A percentile compares a stretch with the other conserved stretches of the same genome.
Evolutionary conservation across 768 basidiomycete genomes (phyloP).

Genomic region (Symmetrospora coprosmae): DNA sequence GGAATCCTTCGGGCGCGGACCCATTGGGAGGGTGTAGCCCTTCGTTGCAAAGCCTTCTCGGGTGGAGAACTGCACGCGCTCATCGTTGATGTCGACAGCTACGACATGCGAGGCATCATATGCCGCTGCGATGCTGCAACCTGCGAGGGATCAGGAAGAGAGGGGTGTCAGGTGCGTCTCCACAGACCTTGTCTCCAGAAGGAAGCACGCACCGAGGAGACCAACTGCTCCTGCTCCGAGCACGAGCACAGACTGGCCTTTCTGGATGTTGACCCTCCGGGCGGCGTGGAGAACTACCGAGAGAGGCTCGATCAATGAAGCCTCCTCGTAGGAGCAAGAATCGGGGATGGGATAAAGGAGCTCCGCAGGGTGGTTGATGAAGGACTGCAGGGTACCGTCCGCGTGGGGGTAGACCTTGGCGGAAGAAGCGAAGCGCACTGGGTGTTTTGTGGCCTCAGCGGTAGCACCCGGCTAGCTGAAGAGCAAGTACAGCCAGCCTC

Average conservation of each 20-base stretch:
- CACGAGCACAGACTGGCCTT: slow-evolving; percentile 62
- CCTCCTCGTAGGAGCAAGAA: slow-evolving; percentile 58
- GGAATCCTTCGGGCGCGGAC: slow-evolving; percentile 33
- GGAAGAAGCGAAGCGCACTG: slow-evolving; percentile 69
- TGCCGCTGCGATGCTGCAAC: slow-evolving; percentile 37
- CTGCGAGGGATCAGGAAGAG: slow-evolving; percentile 46
- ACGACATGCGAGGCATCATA: slow-evolving; percentile 57
- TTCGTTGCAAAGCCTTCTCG: slow-evolving; percentile 60
- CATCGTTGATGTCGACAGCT: slow-evolving; percentile 70
- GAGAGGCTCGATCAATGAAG: slow-evolving; percentile 82
- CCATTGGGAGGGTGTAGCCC: slow-evolving; percentile 51
- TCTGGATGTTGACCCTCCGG: slow-evolving; percentile 40
- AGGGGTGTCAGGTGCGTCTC: slow-evolving; percentile 43
- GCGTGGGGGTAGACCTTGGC: slow-evolving; percentile 85
- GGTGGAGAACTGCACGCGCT: slow-evolving; percentile 64
- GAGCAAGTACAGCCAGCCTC: neutral
- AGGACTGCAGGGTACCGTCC: slow-evolving; percentile 76
- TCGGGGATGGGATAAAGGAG: slow-evolving; percentile 46
- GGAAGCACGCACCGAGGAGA: slow-evolving; percentile 47
- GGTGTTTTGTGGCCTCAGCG: neutral
- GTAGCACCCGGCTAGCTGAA: neutral
- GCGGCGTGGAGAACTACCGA: slow-evolving; percentile 65
- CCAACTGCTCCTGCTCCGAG: slow-evolving; percentile 90
- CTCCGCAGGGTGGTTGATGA: slow-evolving; percentile 63
- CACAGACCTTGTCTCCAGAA: neutral